Evolutionary conservation across 495 filamentous ascomycete species (phyloP), one percentile per base, ranked within the genome.

Genomic region (Aspergillus cristatus): DNA sequence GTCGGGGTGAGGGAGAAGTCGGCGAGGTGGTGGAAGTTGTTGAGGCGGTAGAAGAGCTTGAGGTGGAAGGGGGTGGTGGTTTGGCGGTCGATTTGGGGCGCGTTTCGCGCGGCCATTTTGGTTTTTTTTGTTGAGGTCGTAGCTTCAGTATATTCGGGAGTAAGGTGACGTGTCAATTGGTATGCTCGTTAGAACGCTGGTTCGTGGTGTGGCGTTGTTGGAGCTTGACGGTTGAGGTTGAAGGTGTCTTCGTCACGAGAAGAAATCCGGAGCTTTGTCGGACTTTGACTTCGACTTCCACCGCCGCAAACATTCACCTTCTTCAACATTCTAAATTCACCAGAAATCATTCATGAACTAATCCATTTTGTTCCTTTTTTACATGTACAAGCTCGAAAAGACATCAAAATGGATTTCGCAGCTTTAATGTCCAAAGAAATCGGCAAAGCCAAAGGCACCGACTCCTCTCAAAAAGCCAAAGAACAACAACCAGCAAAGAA

Each of bases 381-480:
- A n/a, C n/a, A n/a, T n/a, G n/a, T n/a, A n/a, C n/a, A n/a, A n/a
- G n/a, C n/a, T n/a, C n/a, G n/a, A n/a, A n/a, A n/a, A 24, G 8
- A 24, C 8, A 4, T 4, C 20, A 24, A 24, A 24, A 98, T 98
- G 91, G 88, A 98, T 60, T 96, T 98, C 71, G 86, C 85, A 33
- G 72, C 85, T 7, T 69, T 98, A 28, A 90, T 98, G 84, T 76
- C 82, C 49, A 78, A 82, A 41, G 84, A 94, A 58, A 93, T 96
- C 57, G 74, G 83, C 49, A 86, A 93, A 56, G 67, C 76, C 45
- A 84, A 83, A 59, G 54, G 67, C 42, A 46, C 57, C 25, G 35
- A 11, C 31, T 28, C 60, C 32, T 43, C 57, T 7, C 25, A 54
- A 18, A 44, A 48, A 16, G 18, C 42, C 7, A 52, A 61, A 43